These are phyloP conservation scores for Rhizomucor pusillus DNA, from an alignment of 371 early-diverging fungal genomes.

Conservation along the genomic window DNA sequence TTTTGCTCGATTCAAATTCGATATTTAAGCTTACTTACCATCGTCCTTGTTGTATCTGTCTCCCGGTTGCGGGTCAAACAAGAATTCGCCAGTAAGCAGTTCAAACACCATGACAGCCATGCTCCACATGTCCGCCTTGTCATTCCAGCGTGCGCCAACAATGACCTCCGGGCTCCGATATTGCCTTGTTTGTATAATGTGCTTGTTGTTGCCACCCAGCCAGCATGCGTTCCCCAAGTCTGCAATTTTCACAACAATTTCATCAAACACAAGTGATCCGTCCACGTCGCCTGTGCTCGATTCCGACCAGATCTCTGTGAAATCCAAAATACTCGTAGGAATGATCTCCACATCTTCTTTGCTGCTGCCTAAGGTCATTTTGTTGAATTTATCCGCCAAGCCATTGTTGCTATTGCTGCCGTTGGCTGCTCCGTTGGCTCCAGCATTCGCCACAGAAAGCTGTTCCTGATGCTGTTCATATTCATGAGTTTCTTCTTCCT, in stretches of 20 bases:
- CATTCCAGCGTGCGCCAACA: conserved; percentile 87
- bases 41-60: conserved; percentile 53
- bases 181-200: conserved; percentile 97
- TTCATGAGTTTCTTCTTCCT: conserved; percentile 7
- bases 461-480: conserved; percentile 3
- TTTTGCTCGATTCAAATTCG: background rate
- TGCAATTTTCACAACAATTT: conserved; percentile 88
- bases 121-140: conserved; percentile 94
- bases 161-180: conserved; percentile 99
- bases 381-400: too few species aligned
- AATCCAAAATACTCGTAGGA: conserved; percentile 27
- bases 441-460: background rate
- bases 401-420: too few species aligned
- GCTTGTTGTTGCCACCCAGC: conserved; percentile 90
- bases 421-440: too few species aligned
- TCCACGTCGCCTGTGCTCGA: background rate
- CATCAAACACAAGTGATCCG: conserved; percentile 22
- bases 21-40: background rate
- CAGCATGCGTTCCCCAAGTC: conserved; percentile 98
- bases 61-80: conserved; percentile 94
- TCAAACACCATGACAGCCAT: conserved; percentile 64
- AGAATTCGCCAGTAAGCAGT: conserved; percentile 90
- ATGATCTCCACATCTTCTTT: conserved; percentile 17
- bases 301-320: conserved; percentile 9
- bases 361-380: too few species aligned